phyloP scores from a whole-genome alignment of 495 filamentous ascomycete species.

The Trichoderma erinaceum region DNA sequence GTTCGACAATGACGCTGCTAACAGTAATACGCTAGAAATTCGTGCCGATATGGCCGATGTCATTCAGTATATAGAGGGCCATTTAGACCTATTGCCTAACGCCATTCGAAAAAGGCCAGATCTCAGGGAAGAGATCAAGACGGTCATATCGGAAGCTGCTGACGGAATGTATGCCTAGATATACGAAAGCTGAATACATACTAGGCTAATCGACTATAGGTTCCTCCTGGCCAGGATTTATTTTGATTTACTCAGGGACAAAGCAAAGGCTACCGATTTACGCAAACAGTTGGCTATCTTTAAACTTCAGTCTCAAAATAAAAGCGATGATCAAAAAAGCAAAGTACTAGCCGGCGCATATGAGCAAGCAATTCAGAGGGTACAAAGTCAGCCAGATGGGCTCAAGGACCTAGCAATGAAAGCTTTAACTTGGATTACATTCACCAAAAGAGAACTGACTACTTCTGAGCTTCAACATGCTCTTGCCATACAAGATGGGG shows the following conservation, averaged over 20 bases:
- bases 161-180: slow-evolving; percentile 34
- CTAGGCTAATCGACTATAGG: not conserved
- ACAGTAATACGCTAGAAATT: slow-evolving; percentile 28
- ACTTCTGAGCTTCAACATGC: not conserved
- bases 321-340: not conserved
- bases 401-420: not conserved
- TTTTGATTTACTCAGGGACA: not conserved
- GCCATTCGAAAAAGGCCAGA: slow-evolving; percentile 19
- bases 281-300: not conserved
- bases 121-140: slow-evolving; percentile 30
- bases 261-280: not conserved
- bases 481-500: not conserved
- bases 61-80: slow-evolving; percentile 26
- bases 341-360: not conserved
- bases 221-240: not conserved
- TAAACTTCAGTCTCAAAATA: not conserved
- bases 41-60: slow-evolving; percentile 33
- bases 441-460: not conserved
- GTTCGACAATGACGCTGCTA: slow-evolving; percentile 16
- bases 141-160: slow-evolving; percentile 24
- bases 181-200: too few relatives aligned
- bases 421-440: not conserved
- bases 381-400: not conserved
- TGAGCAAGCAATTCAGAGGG: not conserved
- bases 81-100: slow-evolving; percentile 22